phyloP scores from a whole-genome alignment of 306 rosid genomes.

The Aeschynomene evenia region DNA sequence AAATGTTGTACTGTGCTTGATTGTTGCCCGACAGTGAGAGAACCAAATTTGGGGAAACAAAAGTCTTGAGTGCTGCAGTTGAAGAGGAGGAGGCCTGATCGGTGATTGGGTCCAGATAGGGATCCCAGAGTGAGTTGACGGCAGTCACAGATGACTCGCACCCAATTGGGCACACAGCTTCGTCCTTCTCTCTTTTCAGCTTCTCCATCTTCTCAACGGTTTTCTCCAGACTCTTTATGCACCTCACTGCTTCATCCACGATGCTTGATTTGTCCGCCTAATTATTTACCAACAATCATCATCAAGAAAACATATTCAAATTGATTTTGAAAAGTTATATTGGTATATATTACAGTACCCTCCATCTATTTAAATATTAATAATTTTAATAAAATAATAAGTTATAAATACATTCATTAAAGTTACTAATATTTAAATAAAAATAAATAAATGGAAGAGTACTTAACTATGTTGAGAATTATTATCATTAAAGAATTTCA shows the following conservation, averaged over 20 bases:
- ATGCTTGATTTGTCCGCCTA: conserved; percentile 70
- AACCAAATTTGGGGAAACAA: conserved; percentile 52
- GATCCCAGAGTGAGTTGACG: conserved; percentile 3
- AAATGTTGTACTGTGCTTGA: conserved; percentile 67
- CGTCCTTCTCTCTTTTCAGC: conserved; percentile 49
- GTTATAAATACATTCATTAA: too few species aligned
- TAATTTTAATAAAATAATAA: too few species aligned
- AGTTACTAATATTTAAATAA: too few species aligned
- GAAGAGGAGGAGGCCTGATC: conserved; percentile 33
- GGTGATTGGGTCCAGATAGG: conserved; percentile 25
- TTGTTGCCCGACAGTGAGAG: conserved; percentile 48
- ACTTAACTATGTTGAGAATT: too few species aligned
- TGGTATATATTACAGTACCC: too few species aligned
- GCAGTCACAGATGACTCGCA: conserved; percentile 14
- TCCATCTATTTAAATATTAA: too few species aligned
- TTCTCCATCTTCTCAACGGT: conserved; percentile 48
- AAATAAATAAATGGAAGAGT: too few species aligned
- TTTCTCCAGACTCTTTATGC: conserved; percentile 44
- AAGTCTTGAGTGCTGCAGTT: conserved; percentile 44
- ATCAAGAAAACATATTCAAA: too few species aligned
- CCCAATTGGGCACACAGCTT: background rate
- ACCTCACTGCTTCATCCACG: conserved; percentile 71
- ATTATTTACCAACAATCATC: too few species aligned
- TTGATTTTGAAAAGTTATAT: too few species aligned
- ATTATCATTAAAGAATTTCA: too few species aligned